Evolutionary conservation across 129 eudicot genomes (phyloP).

Genomic region (Calendula officinalis): DNA sequence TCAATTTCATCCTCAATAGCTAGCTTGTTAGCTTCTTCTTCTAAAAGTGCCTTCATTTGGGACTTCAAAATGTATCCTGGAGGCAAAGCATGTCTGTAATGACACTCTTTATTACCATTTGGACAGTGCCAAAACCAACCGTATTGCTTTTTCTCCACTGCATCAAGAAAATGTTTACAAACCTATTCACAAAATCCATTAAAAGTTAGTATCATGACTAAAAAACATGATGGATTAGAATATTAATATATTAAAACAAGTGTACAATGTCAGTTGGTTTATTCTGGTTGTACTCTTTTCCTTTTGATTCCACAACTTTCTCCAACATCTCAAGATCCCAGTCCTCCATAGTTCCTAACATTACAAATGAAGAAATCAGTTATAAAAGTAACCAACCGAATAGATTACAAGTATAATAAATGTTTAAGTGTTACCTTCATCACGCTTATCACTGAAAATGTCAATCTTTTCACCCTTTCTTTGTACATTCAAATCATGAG

Average conservation of each 20-base stretch:
- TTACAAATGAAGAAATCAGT: conserved; percentile 17
- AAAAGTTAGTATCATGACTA: neutral
- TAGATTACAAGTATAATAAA: conserved; percentile 2
- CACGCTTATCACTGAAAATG: conserved; percentile 81
- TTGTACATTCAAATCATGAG: conserved; percentile 81
- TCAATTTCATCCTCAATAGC: conserved; percentile 91
- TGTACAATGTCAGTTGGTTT: conserved; percentile 85
- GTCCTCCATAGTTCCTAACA: conserved; percentile 69
- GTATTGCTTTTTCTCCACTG: conserved; percentile 91
- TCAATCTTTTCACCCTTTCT: conserved; percentile 97
- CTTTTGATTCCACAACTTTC: conserved; percentile 79
- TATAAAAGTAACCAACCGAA: neutral
- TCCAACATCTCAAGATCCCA: conserved; percentile 86
- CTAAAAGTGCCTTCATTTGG: conserved; percentile 93
- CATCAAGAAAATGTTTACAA: conserved; percentile 80
- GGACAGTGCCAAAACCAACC: conserved; percentile 99
- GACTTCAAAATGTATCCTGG: conserved; percentile 83
- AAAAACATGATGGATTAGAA: neutral
- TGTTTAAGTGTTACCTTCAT: conserved; percentile 31
- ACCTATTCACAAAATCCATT: conserved; percentile 41
- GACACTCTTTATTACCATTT: conserved; percentile 85
- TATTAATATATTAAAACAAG: conserved; percentile 15
- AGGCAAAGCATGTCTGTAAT: conserved; percentile 92
- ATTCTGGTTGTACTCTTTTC: conserved; percentile 81
- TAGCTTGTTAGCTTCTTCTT: conserved; percentile 75